Evolutionary conservation across 2,329 filamentous ascomycete species (phyloP), one percentile per base, ranked within the genome.

Genomic region (Epichloe scottii): DNA sequence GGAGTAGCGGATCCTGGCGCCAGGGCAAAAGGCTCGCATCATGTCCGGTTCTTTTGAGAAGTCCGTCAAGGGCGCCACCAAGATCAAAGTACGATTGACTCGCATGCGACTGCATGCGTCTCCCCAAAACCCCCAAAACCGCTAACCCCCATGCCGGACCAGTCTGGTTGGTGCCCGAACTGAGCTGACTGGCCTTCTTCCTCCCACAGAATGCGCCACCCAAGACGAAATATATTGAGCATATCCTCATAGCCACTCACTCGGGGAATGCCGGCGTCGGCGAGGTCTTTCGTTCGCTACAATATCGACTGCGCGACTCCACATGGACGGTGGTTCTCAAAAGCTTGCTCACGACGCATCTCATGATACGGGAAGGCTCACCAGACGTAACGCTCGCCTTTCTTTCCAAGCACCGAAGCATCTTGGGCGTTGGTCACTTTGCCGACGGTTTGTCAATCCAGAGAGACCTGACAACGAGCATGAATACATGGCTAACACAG

Each of bases 311-410:
- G 58, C 85, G 89, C 65, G 93, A 98, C 67, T 91, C 91, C 59
- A 95, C 93, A 75, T 98, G 93, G 93, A 98, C 93, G n/a, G 89
- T 97, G 52, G 91, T 95, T 57, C 95, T 96, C 82, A 98, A 98
- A 74, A 85, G 89, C 60, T 75, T 98, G 58, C 95, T 97, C 61
- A 93, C 95, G 46, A 82, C 95, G 45, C 93, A 98, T 67, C 74
- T 97, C 55, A 97, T 98, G 93, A 93, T 98, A 65, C 82, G 93
- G 59, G 93, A 98, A 71, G 93, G 93, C 50, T 85, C 90, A 56
- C 82, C 85, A 35, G 89, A 97, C 65, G 86, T 89, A 46, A 95
- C 93, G 3, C 75, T 98, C 57, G 78, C 82, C 55, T 96, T 88
- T 62, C 78, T 98, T 35, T 78, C 90, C 42, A 84, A 86, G 58